Evolutionary conservation across 805 yeast species (phyloP).

Genomic region (Blastobotrys americana): DNA sequence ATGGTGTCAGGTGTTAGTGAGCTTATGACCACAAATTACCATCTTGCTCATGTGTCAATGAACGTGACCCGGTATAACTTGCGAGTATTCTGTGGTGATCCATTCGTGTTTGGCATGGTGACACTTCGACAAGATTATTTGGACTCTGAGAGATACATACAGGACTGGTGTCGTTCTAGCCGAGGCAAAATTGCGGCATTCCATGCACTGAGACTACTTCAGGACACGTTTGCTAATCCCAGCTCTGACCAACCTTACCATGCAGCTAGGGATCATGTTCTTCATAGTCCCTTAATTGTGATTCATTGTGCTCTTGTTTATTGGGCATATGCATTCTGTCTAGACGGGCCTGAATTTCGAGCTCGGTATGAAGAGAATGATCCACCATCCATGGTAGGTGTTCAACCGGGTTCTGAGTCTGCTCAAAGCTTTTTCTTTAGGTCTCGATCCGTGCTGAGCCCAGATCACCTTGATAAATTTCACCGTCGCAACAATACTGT

Average conservation of each 20-base stretch:
- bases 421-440: conserved; percentile 46
- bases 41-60: conserved; percentile 61
- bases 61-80: conserved; percentile 65
- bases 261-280: conserved; percentile 17
- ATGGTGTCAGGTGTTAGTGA: background rate
- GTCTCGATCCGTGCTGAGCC: conserved; percentile 9
- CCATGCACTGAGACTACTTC: conserved; percentile 52
- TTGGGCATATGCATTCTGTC: conserved; percentile 27
- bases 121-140: conserved; percentile 45
- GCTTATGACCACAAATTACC: conserved; percentile 33
- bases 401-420: conserved; percentile 34
- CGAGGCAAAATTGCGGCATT: conserved; percentile 43
- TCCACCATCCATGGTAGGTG: conserved; percentile 22
- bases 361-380: conserved; percentile 10
- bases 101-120: conserved; percentile 63
- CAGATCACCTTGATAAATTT: conserved; percentile 24
- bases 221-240: conserved; percentile 18
- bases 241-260: conserved; percentile 5
- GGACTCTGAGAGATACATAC: conserved; percentile 42
- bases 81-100: conserved; percentile 71
- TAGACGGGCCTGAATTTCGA: conserved; percentile 27
- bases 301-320: conserved; percentile 22
- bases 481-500: conserved; percentile 41
- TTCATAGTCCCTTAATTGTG: conserved; percentile 23
- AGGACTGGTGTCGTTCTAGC: conserved; percentile 44